Evolutionary conservation across 2,329 filamentous ascomycete species (phyloP).

Genomic region (Arthrobotrys sinensis): DNA sequence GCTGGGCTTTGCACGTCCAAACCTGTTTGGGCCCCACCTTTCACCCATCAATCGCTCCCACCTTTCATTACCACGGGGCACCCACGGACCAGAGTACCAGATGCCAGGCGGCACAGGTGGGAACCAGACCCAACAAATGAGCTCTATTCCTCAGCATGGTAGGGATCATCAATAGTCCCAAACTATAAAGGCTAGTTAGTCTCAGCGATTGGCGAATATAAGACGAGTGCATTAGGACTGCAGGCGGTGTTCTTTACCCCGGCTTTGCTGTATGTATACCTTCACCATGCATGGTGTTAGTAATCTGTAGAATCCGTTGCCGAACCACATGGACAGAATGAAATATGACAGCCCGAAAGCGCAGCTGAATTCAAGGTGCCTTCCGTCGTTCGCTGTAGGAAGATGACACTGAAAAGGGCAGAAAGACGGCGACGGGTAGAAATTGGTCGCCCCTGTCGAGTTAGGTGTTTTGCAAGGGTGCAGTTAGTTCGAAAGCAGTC

Average conservation of each 20-base stretch:
- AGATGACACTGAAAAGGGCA: slow-evolving; percentile 6
- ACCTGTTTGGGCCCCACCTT: slow-evolving; percentile 42
- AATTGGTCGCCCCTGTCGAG: slow-evolving; percentile 13
- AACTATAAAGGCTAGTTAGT: not conserved
- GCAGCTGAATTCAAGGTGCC: slow-evolving; percentile 50
- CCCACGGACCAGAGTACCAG: slow-evolving; percentile 34
- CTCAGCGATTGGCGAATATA: slow-evolving; percentile 4
- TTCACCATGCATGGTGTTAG: slow-evolving; percentile 3
- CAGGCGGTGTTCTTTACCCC: not conserved
- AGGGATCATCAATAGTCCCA: not conserved
- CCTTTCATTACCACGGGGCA: slow-evolving; percentile 49
- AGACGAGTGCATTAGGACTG: not conserved
- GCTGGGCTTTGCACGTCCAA: slow-evolving; percentile 47
- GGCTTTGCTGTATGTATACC: not conserved
- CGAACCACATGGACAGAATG: not conserved
- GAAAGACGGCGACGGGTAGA: slow-evolving; percentile 37
- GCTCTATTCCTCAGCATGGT: not conserved
- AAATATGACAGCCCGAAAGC: slow-evolving; percentile 44
- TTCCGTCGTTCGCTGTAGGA: slow-evolving; percentile 6
- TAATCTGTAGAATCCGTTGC: slow-evolving; percentile 1
- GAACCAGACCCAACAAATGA: slow-evolving; percentile 17
- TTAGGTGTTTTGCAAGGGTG: slow-evolving; percentile 12
- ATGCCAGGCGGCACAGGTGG: slow-evolving; percentile 32
- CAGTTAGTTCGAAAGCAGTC: not conserved
- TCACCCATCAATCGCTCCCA: slow-evolving; percentile 29